A percentile compares a stretch with the other conserved stretches of the same genome.
phyloP scores from a whole-genome alignment of 139 green algal species.

The Chlorella sp. region DNA sequence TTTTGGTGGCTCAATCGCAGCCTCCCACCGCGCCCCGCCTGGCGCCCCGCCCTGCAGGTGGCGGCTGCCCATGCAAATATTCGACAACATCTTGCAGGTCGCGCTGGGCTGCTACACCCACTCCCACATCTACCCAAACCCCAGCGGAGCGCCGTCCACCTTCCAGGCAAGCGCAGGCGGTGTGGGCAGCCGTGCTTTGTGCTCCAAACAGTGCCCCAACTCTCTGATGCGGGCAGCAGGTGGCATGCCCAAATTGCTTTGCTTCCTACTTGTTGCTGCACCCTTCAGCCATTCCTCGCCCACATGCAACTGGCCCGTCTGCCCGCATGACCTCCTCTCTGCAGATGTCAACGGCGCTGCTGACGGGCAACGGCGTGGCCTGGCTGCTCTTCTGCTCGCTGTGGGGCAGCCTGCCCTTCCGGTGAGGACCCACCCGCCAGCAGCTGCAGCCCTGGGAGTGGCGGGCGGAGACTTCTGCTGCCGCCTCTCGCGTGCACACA shows the following conservation, averaged over 20 bases:
- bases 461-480: no score
- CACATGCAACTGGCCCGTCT: no score
- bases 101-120: neutral
- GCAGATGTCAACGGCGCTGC: slow-evolving; percentile 3
- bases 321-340: no score
- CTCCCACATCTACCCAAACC: neutral
- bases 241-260: no score
- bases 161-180: neutral
- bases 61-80: neutral
- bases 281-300: no score
- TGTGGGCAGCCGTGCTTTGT: no score
- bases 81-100: neutral
- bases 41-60: neutral
- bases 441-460: no score
- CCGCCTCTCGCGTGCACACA: no score
- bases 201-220: no score
- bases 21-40: neutral
- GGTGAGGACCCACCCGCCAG: neutral
- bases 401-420: slow-evolving; percentile 17
- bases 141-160: neutral
- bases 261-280: no score
- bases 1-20: neutral
- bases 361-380: slow-evolving; percentile 20
- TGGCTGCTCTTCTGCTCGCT: slow-evolving; percentile 21
- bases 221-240: neutral